Base-by-base conservation (phyloP, 2,329 filamentous ascomycete species). In the Plenodomus lindquistii region DNA sequence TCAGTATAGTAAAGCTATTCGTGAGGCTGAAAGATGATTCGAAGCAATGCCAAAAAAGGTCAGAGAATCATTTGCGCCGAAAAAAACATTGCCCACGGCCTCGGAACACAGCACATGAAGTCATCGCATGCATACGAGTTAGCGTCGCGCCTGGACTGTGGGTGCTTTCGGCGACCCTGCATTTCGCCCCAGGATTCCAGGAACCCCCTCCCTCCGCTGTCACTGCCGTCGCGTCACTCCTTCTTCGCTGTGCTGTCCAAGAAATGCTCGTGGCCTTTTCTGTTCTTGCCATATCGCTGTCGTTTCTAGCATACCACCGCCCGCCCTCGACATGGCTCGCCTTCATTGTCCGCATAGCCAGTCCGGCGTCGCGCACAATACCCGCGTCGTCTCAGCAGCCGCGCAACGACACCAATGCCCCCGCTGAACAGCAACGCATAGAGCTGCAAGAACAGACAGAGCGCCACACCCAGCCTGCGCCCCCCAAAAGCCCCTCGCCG, bases 221-320 rank as follows among this genome's bases (percentile, higher is more conserved):
- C 37, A 50, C 55, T 31, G n/a, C n/a, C n/a, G n/a, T n/a, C n/a
- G n/a, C 40, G 38, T 18, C 35, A 6, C 18, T 37, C 27, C 27
- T 31, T 31, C 27, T 31, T 20, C 35, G 18, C 35, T 16, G 6
- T 20, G n/a, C 27, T 9, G 16, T 17, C 35, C 54, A 59, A 65
- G 68, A 63, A 44, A 73, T 73, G 71, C 62, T 73, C 43, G 59
- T 73, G 44, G 71, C 66, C 40, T 62, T 72, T 41, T 69, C 71
- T n/a, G 49, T 72, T 11, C 54, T 73, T 27, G 64, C 66, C 29
- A 62, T 72, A 40, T 73, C 71, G 49, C 62, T 72, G 37, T 69
- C 69, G 4, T 55, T 71, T 16, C 59, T 73, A 17, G 45, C 71
- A 15, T 73, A 72, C 55, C 62, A 62, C 40, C 65, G 67, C 42